Percentiles rank a stretch among this genome's conserved stretches.
Evolutionary conservation across 73 alveolate genomes (phyloP).

Genomic region (Symbiodinium natans): DNA sequence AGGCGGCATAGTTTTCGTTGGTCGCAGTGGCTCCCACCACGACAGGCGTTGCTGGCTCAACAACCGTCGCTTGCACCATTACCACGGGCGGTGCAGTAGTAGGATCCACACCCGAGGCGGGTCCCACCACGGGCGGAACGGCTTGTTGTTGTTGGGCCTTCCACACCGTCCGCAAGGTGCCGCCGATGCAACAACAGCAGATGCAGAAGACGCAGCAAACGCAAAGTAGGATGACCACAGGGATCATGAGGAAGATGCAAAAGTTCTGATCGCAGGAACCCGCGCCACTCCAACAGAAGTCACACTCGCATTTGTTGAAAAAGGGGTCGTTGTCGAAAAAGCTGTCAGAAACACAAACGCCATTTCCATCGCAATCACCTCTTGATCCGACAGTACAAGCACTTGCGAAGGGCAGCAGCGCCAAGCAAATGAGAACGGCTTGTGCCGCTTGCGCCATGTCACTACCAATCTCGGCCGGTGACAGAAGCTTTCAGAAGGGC

Average conservation of each 20-base stretch:
- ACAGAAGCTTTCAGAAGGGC: no score
- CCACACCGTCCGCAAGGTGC: neutral
- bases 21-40: no score
- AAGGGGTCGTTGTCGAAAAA: neutral
- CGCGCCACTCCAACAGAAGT: neutral
- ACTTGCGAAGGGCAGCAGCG: neutral
- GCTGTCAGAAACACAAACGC: neutral
- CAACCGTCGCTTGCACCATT: no score
- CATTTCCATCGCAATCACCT: neutral
- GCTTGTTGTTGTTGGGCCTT: no score
- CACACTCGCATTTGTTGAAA: neutral
- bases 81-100: no score
- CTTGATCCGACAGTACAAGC: neutral
- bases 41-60: no score
- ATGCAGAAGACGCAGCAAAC: neutral
- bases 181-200: neutral
- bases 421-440: neutral
- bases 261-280: neutral
- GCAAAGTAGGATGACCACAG: neutral
- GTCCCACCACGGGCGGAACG: no score
- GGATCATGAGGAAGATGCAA: neutral
- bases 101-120: no score
- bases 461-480: neutral
- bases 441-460: conserved; percentile 4
- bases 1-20: no score